phyloP scores from a whole-genome alignment of 768 basidiomycete genomes.

The Baorangia bicolor region DNA sequence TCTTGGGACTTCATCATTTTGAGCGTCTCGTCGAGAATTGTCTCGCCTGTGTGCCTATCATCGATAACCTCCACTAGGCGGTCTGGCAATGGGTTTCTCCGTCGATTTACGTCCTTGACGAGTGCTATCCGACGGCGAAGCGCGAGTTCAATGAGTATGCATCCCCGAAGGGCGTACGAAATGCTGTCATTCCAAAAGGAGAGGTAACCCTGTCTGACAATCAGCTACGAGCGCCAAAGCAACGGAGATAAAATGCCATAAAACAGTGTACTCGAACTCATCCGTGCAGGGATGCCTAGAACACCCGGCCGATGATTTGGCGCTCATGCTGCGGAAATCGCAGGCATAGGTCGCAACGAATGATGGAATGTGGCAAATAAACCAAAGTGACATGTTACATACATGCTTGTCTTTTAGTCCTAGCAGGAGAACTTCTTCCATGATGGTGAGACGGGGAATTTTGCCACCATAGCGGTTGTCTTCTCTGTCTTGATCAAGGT shows the following conservation, averaged over 20 bases:
- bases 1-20: slow-evolving; percentile 92
- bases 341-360: slow-evolving; percentile 7
- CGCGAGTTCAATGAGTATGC: slow-evolving; percentile 95
- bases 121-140: slow-evolving; percentile 93
- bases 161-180: slow-evolving; percentile 96
- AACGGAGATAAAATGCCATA: slow-evolving; percentile 20
- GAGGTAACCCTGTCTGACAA: slow-evolving; percentile 69
- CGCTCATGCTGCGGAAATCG: slow-evolving; percentile 21
- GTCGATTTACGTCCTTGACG: slow-evolving; percentile 73
- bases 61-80: slow-evolving; percentile 90
- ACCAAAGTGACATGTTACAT: slow-evolving; percentile 22
- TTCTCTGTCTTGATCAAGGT: slow-evolving; percentile 71
- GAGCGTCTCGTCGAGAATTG: slow-evolving; percentile 91
- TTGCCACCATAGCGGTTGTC: slow-evolving; percentile 64
- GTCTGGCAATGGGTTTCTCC: slow-evolving; percentile 76
- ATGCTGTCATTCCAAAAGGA: slow-evolving; percentile 99
- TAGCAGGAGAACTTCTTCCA: slow-evolving; percentile 94
- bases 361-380: slow-evolving; percentile 3
- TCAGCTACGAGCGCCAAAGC: slow-evolving; percentile 10
- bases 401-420: slow-evolving; percentile 98
- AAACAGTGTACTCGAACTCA: slow-evolving; percentile 1
- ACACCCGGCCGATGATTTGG: not conserved
- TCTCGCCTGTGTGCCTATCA: slow-evolving; percentile 91
- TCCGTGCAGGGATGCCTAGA: slow-evolving; percentile 1
- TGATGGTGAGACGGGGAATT: slow-evolving; percentile 84